Percentiles rank a stretch among this genome's conserved stretches.
phyloP scores from a whole-genome alignment of 495 filamentous ascomycete genomes.

The Astrocystis sublimbata region DNA sequence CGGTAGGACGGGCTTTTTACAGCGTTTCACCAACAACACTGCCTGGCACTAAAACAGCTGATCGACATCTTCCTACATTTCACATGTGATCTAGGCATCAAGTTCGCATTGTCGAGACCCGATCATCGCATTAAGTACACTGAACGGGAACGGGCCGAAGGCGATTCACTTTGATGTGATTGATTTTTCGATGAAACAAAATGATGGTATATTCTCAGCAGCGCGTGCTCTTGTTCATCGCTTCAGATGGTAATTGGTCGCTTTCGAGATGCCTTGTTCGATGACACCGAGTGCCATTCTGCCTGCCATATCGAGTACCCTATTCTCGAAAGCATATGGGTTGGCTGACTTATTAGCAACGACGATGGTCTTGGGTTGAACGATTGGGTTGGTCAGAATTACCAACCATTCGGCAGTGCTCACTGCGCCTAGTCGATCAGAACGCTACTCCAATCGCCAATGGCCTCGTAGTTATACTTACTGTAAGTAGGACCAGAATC shows the following conservation, averaged over 20 bases:
- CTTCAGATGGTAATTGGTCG: too few relatives aligned
- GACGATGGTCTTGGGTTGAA: background rate
- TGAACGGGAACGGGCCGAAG: too few relatives aligned
- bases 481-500: background rate
- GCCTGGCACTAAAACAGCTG: background rate
- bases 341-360: background rate
- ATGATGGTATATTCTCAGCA: background rate
- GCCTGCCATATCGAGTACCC: background rate
- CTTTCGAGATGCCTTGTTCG: too few relatives aligned
- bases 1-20: background rate
- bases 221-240: background rate
- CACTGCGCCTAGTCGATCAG: background rate
- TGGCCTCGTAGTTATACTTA: too few relatives aligned
- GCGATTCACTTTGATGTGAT: too few relatives aligned
- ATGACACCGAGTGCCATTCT: background rate
- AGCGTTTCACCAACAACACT: background rate
- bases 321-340: too few relatives aligned
- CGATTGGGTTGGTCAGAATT: background rate
- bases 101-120: too few relatives aligned
- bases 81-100: too few relatives aligned
- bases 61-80: too few relatives aligned
- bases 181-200: background rate
- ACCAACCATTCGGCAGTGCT: background rate
- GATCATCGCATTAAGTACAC: too few relatives aligned
- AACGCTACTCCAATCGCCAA: background rate